Base-by-base conservation (phyloP, 768 basidiomycete species). In the Serpula lacrymans region DNA sequence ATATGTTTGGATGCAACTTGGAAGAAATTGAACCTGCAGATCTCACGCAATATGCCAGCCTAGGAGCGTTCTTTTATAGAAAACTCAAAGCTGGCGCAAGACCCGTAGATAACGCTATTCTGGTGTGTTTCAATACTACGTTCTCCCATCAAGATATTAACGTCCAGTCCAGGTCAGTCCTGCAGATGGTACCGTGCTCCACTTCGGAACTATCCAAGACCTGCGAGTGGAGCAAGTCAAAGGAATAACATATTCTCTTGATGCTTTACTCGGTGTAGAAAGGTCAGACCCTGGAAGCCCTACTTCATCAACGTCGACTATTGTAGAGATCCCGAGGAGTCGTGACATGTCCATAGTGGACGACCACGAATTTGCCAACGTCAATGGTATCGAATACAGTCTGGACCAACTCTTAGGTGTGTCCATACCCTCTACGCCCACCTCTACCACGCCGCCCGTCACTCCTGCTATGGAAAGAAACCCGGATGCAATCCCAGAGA, bases 11-110 rank as follows among this genome's bases (percentile, higher is more conserved):
- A 18, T 96, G 93, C 70, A 85, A 97, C 70, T 73, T 99, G 45
- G 81, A 89, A 44, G 96, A 99, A 61, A 83, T 91, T 10, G 91
- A 92, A 26, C 78, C 74, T 1, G 57, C 68, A 10, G 89, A 96
- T 67, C 70, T 99, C 43, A 75, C 59, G n/a, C 58, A 74, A 39
- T 99, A 97, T 59, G 74, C 74, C 1, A 85, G 82, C 59, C 72
- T 99, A n/a, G 94, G 94, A 25, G 90, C 86, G 16, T 99, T 99
- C 67, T 98, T 99, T 69, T 94, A 96, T 62, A 74, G 96, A 23
- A 78, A 77, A 49, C 73, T 99, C 44, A 90, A 87, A 59, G 71
- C 75, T 17, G 96, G 91, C 28, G 80, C 62, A 24, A 75, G 96
- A 16, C 91, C 92, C 4, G 82, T 95, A 14, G 89, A 79, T 21